phyloP scores from a whole-genome alignment of 2,329 filamentous ascomycete species.

The Pseudopyrenochaeta lycopersici region DNA sequence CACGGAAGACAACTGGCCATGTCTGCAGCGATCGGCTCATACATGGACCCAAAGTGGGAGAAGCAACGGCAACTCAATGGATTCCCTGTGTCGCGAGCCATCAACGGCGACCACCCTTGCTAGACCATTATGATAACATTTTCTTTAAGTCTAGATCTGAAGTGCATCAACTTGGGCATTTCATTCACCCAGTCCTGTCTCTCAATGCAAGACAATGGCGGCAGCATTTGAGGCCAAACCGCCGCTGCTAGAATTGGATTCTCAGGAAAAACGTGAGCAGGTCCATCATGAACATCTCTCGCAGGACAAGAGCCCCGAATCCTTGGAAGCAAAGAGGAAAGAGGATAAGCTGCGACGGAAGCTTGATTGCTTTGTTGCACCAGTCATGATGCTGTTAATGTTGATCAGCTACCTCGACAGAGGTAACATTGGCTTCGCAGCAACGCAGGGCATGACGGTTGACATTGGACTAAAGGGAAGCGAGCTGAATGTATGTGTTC shows the following conservation, averaged over 20 bases:
- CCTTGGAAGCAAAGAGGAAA: conserved; percentile 26
- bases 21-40: too few relatives aligned
- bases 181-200: not conserved
- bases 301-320: conserved; percentile 26
- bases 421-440: conserved; percentile 48
- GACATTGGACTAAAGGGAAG: conserved; percentile 36
- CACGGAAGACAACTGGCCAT: too few relatives aligned
- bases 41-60: too few relatives aligned
- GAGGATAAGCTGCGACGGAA: conserved; percentile 41
- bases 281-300: conserved; percentile 26
- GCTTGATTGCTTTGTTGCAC: conserved; percentile 44
- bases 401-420: conserved; percentile 46
- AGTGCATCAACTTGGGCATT: not conserved
- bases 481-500: conserved; percentile 34
- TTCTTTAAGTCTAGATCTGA: not conserved
- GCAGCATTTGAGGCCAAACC: conserved; percentile 8
- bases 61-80: too few relatives aligned
- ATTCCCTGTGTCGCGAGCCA: too few relatives aligned
- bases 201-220: not conserved
- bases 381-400: conserved; percentile 48
- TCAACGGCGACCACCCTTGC: too few relatives aligned
- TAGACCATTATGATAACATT: too few relatives aligned
- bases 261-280: conserved; percentile 23
- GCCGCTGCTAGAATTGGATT: not conserved
- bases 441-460: conserved; percentile 44